A percentile compares a stretch with the other conserved stretches of the same genome.
These are phyloP conservation scores for Musa schizocarpa DNA, from an alignment of 176 grass and related monocot species.

Conservation along the genomic window DNA sequence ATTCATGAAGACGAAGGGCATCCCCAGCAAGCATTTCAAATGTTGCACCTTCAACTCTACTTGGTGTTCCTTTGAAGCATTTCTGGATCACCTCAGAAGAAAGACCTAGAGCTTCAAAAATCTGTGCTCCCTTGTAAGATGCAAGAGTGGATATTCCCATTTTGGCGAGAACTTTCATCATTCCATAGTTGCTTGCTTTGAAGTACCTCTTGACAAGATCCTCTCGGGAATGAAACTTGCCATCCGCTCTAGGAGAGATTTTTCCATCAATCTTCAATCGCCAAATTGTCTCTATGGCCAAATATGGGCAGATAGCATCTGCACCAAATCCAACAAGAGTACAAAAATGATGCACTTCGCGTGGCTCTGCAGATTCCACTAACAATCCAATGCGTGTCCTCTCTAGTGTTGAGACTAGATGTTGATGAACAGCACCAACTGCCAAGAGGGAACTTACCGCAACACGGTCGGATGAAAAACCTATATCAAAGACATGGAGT, in stretches of 20 bases:
- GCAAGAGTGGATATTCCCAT: conserved; percentile 99
- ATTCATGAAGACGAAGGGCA: conserved; percentile 77
- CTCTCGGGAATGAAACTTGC: conserved; percentile 40
- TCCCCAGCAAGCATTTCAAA: conserved; percentile 96
- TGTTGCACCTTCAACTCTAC: conserved; percentile 81
- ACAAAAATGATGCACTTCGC: conserved; percentile 97
- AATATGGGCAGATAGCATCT: conserved; percentile 93
- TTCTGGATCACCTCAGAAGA: conserved; percentile 72
- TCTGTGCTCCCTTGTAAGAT: conserved; percentile 98
- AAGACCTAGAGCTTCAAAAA: conserved; percentile 96
- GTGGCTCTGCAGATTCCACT: conserved; percentile 88
- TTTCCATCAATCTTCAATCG: conserved; percentile 81
- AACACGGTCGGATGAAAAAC: conserved; percentile 67
- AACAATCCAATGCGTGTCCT: conserved; percentile 69
- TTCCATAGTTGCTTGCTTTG: conserved; percentile 81
- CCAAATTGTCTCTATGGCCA: conserved; percentile 87
- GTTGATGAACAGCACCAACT: conserved; percentile 95
- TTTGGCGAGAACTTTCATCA: conserved; percentile 99
- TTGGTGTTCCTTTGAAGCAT: conserved; percentile 88
- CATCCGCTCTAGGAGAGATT: conserved; percentile 52
- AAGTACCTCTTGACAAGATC: conserved; percentile 79
- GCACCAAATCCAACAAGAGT: conserved; percentile 92
- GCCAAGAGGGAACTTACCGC: conserved; percentile 88
- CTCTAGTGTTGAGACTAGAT: conserved; percentile 88
- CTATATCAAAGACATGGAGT: conserved; percentile 28